Evolutionary conservation across 192 early-diverging fungal species (phyloP), one percentile per base, ranked within the genome.

Genomic region (Ambispora gerdemannii): DNA sequence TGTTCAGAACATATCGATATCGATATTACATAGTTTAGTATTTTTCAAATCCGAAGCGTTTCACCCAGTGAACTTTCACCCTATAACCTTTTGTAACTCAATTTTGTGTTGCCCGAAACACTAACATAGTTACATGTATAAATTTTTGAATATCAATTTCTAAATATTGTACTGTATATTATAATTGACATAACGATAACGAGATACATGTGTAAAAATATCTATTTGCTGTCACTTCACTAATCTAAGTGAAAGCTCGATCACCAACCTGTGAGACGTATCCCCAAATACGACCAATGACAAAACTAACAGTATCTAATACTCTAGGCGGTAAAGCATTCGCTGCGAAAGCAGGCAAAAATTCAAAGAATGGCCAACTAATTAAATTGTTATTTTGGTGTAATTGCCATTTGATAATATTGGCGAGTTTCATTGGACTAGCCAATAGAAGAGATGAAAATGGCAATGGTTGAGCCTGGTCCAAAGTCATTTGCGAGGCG

Each of bases 401-500:
- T 24, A 70, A 49, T 30, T 60, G 68, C 15, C n/a, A 11, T 43
- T 60, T 56, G 8, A 49, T 60, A 6, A 70, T 43, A 47, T 59
- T 58, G 1, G 68, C 52, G 3, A 70, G 27, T 13, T 32, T 43
- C 7, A 30, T 31, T 49, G 68, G 27, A 49, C n/a, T 47, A 22
- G 53, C 56, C 19, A 38, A 28, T 2, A 15, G 19, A 11, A 3
- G 25, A 3, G n/a, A 0, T 2, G 20, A 19, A 34, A 56, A 3
- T 15, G 51, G 24, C 15, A 69, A n/a, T n/a, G 67, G 66, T 35
- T 68, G 66, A 17, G 24, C 20, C 4, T 49, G 66, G 3, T 68
- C n/a, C 17, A 2, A 1, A 1, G 62, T 66, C 75, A 76, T 76
- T 4, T 52, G 15, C 7, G 75, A 62, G 10, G n/a, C 31, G 32